phyloP scores from a whole-genome alignment of 2,329 filamentous ascomycete species.

The Pochonia chlamydosporia region DNA sequence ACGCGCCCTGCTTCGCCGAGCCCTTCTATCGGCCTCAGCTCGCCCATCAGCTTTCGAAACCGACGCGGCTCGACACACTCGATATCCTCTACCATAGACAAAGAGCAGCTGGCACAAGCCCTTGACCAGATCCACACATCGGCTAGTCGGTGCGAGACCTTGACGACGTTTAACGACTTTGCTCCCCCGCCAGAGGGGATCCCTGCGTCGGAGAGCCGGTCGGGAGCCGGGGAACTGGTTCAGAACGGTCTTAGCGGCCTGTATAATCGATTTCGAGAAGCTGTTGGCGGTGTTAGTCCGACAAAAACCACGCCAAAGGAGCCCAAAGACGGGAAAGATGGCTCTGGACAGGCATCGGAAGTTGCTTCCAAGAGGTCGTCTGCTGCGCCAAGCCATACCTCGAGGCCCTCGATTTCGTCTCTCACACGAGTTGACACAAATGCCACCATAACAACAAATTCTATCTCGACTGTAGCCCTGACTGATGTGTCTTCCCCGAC shows the following conservation, averaged over 20 bases:
- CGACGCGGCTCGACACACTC: conserved; percentile 35
- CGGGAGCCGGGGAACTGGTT: conserved; percentile 64
- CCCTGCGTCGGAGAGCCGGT: conserved; percentile 59
- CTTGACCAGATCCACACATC: conserved; percentile 85
- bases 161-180: conserved; percentile 95
- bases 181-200: conserved; percentile 61
- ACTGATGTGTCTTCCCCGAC: conserved; percentile 33
- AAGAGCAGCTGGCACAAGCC: conserved; percentile 67
- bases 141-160: conserved; percentile 74
- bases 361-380: conserved; percentile 38
- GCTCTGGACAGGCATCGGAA: conserved; percentile 17
- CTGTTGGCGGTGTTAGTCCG: conserved; percentile 63
- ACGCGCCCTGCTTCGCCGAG: conserved; percentile 21
- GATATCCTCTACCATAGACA: conserved; percentile 46
- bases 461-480: conserved; percentile 23
- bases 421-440: conserved; percentile 35
- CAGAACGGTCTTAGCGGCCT: conserved; percentile 84
- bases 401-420: conserved; percentile 35
- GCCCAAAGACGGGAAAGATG: conserved; percentile 25
- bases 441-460: conserved; percentile 21
- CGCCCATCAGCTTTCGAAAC: conserved; percentile 24
- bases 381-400: conserved; percentile 31
- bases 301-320: conserved; percentile 29
- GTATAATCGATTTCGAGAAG: conserved; percentile 79
- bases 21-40: conserved; percentile 16